A percentile compares a stretch with the other conserved stretches of the same genome.
Evolutionary conservation across 768 basidiomycete species (phyloP).

Genomic region (Roridomyces roridus): DNA sequence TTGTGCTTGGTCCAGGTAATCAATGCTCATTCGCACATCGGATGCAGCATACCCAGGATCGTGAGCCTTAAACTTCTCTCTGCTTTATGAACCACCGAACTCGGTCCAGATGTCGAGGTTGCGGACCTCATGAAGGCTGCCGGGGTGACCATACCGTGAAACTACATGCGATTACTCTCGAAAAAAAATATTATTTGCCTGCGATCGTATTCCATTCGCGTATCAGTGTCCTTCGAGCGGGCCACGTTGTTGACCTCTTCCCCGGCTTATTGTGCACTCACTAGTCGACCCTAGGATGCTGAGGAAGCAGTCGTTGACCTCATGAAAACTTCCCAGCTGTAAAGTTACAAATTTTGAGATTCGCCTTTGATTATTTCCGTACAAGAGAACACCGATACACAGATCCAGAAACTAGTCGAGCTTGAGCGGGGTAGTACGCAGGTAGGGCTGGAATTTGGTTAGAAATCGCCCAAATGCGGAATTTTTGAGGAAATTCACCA

Average conservation of each 20-base stretch:
- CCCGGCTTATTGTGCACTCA: too few relatives aligned
- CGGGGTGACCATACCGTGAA: conserved; percentile 34
- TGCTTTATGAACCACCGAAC: conserved; percentile 12
- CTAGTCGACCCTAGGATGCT: too few relatives aligned
- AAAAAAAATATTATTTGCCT: too few relatives aligned
- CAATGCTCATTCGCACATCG: conserved; percentile 57
- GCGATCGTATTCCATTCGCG: too few relatives aligned
- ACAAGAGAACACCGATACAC: not conserved
- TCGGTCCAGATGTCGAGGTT: conserved; percentile 51
- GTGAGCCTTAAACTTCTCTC: conserved; percentile 42
- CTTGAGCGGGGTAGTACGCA: conserved; percentile 73
- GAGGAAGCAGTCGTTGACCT: too few relatives aligned
- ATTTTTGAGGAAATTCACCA: conserved; percentile 50
- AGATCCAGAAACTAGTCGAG: not conserved
- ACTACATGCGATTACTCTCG: too few relatives aligned
- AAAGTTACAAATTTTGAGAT: too few relatives aligned
- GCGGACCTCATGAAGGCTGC: conserved; percentile 53
- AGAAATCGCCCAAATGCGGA: not conserved
- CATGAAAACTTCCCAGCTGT: too few relatives aligned
- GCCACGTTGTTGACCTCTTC: too few relatives aligned
- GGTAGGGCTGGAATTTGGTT: conserved; percentile 67
- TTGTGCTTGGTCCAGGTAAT: conserved; percentile 64
- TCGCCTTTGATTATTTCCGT: too few relatives aligned
- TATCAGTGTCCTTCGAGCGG: too few relatives aligned
- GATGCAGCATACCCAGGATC: conserved; percentile 71